These are phyloP conservation scores for Forsythia suspensa DNA, from an alignment of 257 asterid species.

Conservation along the genomic window DNA sequence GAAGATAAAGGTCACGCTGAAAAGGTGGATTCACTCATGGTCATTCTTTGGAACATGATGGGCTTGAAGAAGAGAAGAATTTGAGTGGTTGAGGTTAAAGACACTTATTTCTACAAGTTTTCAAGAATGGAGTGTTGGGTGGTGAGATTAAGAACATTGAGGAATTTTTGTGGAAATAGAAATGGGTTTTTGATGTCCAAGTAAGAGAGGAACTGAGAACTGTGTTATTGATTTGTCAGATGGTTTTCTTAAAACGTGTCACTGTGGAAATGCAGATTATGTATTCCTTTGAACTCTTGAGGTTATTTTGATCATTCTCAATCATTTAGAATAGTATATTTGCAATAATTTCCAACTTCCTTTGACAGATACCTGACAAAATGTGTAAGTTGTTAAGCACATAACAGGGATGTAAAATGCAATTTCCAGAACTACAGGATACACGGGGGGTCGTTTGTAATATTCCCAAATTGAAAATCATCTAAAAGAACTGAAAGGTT, in stretches of 20 bases:
- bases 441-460: not conserved
- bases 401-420: not conserved
- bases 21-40: slow-evolving; percentile 23
- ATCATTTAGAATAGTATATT: not conserved
- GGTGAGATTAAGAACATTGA: slow-evolving; percentile 23
- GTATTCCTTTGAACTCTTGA: not conserved
- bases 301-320: not conserved
- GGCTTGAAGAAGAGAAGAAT: slow-evolving; percentile 24
- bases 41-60: slow-evolving; percentile 29
- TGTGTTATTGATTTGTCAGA: slow-evolving; percentile 4
- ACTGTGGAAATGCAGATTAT: not conserved
- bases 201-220: not conserved
- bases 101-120: slow-evolving; percentile 30
- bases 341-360: not conserved
- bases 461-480: not conserved
- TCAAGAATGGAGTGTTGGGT: slow-evolving; percentile 28
- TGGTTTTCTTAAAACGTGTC: not conserved
- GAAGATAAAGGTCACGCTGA: slow-evolving; percentile 18
- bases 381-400: not conserved
- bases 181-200: slow-evolving; percentile 38
- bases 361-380: not conserved
- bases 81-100: slow-evolving; percentile 29
- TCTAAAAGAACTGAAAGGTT: not conserved
- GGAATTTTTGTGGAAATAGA: slow-evolving; percentile 51
- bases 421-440: not conserved